Conservation (phyloP, 768 basidiomycete genomes). For the Naganishia vishniacii region DNA sequence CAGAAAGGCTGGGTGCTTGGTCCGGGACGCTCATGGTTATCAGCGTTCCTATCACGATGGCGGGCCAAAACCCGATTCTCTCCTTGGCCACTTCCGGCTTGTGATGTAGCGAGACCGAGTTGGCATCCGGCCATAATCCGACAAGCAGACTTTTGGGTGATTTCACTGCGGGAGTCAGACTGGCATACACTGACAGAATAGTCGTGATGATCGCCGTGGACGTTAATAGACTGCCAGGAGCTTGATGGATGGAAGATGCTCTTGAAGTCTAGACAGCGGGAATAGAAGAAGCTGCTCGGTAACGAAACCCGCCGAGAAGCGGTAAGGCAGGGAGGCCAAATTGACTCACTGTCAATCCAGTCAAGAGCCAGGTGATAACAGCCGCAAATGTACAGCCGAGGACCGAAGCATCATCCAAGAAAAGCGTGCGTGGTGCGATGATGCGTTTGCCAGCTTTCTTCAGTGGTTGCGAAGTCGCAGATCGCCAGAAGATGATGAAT, state of each 20-base stretch:
- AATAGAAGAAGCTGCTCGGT: too few relatives aligned
- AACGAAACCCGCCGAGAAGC: too few relatives aligned
- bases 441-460: not conserved
- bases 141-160: conserved; percentile 13
- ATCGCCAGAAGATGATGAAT: conserved; percentile 10
- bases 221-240: not conserved
- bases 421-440: not conserved
- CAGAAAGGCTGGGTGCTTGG: conserved; percentile 1
- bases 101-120: not conserved
- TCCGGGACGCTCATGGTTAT: conserved; percentile 15
- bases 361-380: not conserved
- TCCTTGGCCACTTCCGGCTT: conserved; percentile 7
- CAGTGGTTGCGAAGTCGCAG: conserved; percentile 11
- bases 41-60: not conserved
- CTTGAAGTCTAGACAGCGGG: not conserved
- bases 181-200: conserved; percentile 10
- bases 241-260: not conserved
- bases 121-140: conserved; percentile 9
- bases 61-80: conserved; percentile 6
- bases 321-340: too few relatives aligned
- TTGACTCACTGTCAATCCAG: not conserved
- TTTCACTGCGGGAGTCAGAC: not conserved
- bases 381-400: conserved; percentile 6
- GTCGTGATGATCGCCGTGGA: not conserved
- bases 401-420: conserved; percentile 8